Evolutionary conservation across 345 rosid species (phyloP).

Genomic region (Boechera divaricarpa): DNA sequence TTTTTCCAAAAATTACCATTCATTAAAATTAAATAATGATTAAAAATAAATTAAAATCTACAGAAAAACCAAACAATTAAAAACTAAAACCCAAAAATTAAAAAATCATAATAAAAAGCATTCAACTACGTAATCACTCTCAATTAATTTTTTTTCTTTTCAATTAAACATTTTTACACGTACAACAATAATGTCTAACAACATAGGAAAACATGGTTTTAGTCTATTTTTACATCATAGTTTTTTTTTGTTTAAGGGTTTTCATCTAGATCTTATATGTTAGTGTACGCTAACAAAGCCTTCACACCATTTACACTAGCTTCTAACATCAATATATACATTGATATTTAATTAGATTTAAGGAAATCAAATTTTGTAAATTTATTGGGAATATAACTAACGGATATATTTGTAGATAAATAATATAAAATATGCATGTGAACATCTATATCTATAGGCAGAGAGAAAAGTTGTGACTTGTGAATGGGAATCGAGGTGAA

Average conservation of each 20-base stretch:
- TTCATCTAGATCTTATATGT: background rate
- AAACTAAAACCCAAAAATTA: slow-evolving; percentile 7
- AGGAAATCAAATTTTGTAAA: background rate
- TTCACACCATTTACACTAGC: slow-evolving; percentile 12
- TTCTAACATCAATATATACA: background rate
- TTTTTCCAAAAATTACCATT: background rate
- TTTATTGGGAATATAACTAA: background rate
- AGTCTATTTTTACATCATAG: background rate
- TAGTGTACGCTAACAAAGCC: background rate
- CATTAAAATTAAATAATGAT: background rate
- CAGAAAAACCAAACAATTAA: background rate
- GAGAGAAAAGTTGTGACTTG: slow-evolving; percentile 35
- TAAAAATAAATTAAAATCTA: background rate
- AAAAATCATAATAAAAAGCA: background rate
- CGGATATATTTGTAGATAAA: slow-evolving; percentile 1
- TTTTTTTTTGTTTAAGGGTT: no score
- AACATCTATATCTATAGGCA: slow-evolving; percentile 9
- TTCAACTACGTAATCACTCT: slow-evolving; percentile 1
- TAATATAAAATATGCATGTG: slow-evolving; percentile 30
- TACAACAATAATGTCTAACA: slow-evolving; percentile 5
- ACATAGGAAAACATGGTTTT: background rate
- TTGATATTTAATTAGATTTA: background rate
- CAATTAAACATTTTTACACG: background rate
- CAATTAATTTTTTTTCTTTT: no score
- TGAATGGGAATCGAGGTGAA: slow-evolving; percentile 34